Evolutionary conservation across 345 rosid species (phyloP), one percentile per base, ranked within the genome.

Genomic region (Melastoma malabathricum): DNA sequence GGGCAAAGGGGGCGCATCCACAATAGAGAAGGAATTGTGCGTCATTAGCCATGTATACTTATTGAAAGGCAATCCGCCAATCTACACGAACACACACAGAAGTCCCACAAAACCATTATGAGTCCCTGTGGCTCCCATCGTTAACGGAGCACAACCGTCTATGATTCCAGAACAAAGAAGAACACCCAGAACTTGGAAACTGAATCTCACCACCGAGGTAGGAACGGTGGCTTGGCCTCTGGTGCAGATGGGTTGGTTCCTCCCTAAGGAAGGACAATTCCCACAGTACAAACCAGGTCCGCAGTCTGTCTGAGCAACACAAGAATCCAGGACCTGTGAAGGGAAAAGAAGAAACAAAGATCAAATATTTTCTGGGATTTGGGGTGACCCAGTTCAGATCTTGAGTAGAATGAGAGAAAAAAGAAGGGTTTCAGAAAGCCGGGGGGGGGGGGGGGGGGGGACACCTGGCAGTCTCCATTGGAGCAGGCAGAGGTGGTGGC

Each of bases 31-130:
- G 3, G 98, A 70, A 72, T 92, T 92, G 51, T 92, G 98, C 2
- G 96, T 92, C 60, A 92, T 75, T 31, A 92, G 66, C 98, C 98
- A 92, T 27, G 96, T 69, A 64, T 92, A 92, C 74, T 80, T 92
- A 77, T 86, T 92, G 61, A 84, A 86, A 53, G 96, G 93, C 69
- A 92, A 72, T 29, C 82, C 96, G 48, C 75, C 79, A 65, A 80
- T 64, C 95, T 86, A 66, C 58, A 34, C 45, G 39, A 13, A 60
- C 58, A 17, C 20, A 15, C 13, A 55, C 13, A 13, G 34, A 55
- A 50, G 38, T 25, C 38, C 41, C 56, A 52, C 46, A 52, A 39
- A 52, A 15, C 38, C 2, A 50, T 50, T 14, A 50, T n/a, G 43
- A 50, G 38, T 31, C 38, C 3, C 52, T 50, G 39, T 16, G 15